A percentile compares a stretch with the other conserved stretches of the same genome.
Evolutionary conservation across 352 stramenopile genomes (phyloP).

Genomic region (Halophytophthora batemanensis): DNA sequence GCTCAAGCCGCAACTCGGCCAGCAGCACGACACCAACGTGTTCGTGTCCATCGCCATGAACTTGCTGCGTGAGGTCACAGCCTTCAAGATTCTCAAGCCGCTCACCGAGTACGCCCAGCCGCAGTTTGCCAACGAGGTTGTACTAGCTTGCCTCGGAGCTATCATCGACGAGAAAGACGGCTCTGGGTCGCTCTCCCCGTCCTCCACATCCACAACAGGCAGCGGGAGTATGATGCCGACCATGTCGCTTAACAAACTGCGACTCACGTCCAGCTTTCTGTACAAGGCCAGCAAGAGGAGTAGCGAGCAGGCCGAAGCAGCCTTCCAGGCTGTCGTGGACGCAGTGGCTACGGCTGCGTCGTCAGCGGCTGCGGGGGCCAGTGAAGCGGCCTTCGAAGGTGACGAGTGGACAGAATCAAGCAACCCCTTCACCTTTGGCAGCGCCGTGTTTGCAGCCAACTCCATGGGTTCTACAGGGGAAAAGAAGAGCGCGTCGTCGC

Average conservation of each 20-base stretch:
- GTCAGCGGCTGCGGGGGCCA: conserved; percentile 22
- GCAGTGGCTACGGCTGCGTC: conserved; percentile 52
- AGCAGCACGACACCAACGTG: conserved; percentile 48
- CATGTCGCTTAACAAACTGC: conserved; percentile 53
- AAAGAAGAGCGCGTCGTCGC: conserved; percentile 38
- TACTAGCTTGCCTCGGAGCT: conserved; percentile 38
- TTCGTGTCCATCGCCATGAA: conserved; percentile 70
- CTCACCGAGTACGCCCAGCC: conserved; percentile 67
- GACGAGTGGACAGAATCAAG: conserved; percentile 53
- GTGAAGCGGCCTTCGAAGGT: conserved; percentile 42
- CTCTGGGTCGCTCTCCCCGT: conserved; percentile 8
- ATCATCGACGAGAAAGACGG: conserved; percentile 37
- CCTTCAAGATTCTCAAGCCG: conserved; percentile 67
- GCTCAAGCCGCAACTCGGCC: conserved; percentile 57
- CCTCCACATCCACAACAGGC: conserved; percentile 4
- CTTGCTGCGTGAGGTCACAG: conserved; percentile 54
- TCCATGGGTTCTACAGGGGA: conserved; percentile 21
- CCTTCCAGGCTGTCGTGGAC: conserved; percentile 67
- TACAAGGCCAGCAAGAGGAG: conserved; percentile 73
- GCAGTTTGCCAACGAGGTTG: conserved; percentile 66
- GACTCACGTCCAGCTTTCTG: conserved; percentile 56
- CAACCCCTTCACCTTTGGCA: conserved; percentile 29
- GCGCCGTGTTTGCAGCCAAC: conserved; percentile 22
- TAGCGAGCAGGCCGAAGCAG: conserved; percentile 63
- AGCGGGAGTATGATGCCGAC: conserved; percentile 24